These are phyloP conservation scores for Russula sp. DNA, from an alignment of 768 basidiomycete species.

Conservation along the genomic window DNA sequence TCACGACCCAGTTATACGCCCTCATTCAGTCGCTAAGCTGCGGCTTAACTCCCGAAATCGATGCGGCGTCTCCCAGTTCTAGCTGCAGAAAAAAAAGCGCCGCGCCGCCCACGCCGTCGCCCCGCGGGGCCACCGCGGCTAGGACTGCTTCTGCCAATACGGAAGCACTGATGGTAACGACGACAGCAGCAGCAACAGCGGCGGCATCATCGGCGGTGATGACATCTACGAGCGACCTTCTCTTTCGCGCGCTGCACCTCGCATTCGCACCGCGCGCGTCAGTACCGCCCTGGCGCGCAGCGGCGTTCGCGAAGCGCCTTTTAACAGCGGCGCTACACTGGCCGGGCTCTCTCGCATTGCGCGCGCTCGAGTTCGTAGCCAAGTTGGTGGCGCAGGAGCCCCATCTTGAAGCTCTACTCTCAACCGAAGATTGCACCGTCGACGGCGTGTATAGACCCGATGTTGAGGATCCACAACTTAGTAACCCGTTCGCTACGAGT, in stretches of 20 bases:
- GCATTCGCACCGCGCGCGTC: slow-evolving; percentile 74
- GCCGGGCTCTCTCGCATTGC: slow-evolving; percentile 62
- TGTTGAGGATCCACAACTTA: slow-evolving; percentile 84
- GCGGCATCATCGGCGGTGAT: too few species aligned
- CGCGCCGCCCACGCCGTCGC: slow-evolving; percentile 30
- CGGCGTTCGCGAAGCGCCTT: slow-evolving; percentile 93
- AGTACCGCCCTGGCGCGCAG: slow-evolving; percentile 70
- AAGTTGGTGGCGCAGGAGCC: slow-evolving; percentile 72
- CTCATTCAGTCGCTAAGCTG: slow-evolving; percentile 63
- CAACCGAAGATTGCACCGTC: slow-evolving; percentile 79
- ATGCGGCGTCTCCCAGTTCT: slow-evolving; percentile 42
- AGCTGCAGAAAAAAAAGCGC: not conserved
- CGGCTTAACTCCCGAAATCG: slow-evolving; percentile 62
- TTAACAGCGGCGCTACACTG: slow-evolving; percentile 78
- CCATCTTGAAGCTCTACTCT: slow-evolving; percentile 78
- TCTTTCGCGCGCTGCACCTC: slow-evolving; percentile 82
- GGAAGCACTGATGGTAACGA: not conserved
- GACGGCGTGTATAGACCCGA: slow-evolving; percentile 85
- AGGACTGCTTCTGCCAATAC: slow-evolving; percentile 28
- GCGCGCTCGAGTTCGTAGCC: slow-evolving; percentile 70
- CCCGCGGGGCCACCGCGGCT: not conserved
- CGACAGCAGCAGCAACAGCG: too few species aligned
- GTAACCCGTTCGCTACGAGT: slow-evolving; percentile 76
- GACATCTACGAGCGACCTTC: slow-evolving; percentile 56
- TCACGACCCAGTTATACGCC: slow-evolving; percentile 78